phyloP scores from a whole-genome alignment of 768 basidiomycete genomes.

The Neoboletus brunneissimus region DNA sequence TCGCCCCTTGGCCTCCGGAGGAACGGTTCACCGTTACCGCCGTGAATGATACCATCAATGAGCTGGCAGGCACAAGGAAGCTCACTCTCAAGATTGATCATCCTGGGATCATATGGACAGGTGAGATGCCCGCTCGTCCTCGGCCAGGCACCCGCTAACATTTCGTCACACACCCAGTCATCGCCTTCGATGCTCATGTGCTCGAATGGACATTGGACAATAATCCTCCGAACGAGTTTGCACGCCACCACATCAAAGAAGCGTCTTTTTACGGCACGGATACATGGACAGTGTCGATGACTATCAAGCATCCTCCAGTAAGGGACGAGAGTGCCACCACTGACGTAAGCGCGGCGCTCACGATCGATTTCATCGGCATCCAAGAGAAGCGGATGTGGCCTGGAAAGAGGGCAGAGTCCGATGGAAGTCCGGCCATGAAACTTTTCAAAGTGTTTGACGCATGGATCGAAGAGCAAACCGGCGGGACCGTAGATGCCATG shows the following conservation, averaged over 20 bases:
- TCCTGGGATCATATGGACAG: slow-evolving; percentile 85
- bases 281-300: slow-evolving; percentile 69
- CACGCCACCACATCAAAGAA: slow-evolving; percentile 89
- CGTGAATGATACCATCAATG: slow-evolving; percentile 53
- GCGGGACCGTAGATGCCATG: slow-evolving; percentile 63
- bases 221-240: slow-evolving; percentile 70
- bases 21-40: slow-evolving; percentile 54
- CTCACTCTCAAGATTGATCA: slow-evolving; percentile 70
- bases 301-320: slow-evolving; percentile 49
- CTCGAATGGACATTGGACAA: slow-evolving; percentile 79
- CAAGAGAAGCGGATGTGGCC: slow-evolving; percentile 88
- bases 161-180: slow-evolving; percentile 40
- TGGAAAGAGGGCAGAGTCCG: slow-evolving; percentile 50
- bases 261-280: slow-evolving; percentile 81
- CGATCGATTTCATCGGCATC: slow-evolving; percentile 76
- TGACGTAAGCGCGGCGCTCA: slow-evolving; percentile 30
- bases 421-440: slow-evolving; percentile 59
- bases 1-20: slow-evolving; percentile 46
- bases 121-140: slow-evolving; percentile 35
- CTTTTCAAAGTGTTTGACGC: slow-evolving; percentile 72
- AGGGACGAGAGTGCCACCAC: not conserved
- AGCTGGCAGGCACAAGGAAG: slow-evolving; percentile 59
- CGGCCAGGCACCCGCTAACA: not conserved
- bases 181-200: slow-evolving; percentile 91
- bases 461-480: slow-evolving; percentile 67